Evolutionary conservation across 192 early-diverging fungal species (phyloP), one percentile per base, ranked within the genome.

Genomic region (Helicostylum pulchrum): DNA sequence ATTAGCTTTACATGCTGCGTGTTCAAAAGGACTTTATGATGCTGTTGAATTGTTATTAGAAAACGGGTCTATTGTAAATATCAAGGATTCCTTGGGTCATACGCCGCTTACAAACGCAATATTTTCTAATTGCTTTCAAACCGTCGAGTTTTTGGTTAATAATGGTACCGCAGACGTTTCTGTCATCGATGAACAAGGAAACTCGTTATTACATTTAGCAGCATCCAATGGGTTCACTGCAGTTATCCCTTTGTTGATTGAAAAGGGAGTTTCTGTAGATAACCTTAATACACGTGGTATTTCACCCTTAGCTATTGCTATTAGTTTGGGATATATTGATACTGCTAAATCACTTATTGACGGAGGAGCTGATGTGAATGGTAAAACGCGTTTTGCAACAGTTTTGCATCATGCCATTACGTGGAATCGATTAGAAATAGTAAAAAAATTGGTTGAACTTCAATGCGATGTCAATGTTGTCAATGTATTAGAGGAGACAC

Each of bases 341-440:
- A 19, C 49, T 4, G 62, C 61, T 31, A 46, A 50, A 21, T 36
- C 36, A 7, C 44, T 76, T 14, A 30, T 76, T 1, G 50, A 26
- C 1, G n/a, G 39, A 17, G 74, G 74, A 4, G 69, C 74, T 6
- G 57, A 76, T 52, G 49, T 71, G 3, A 62, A 76, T 34, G 53
- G 47, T 19, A 43, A 48, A 44, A 32, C 58, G 11, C 36, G 59
- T 14, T 71, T 56, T 46, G 45, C 43, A 5, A 65, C 74, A 0
- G 50, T 76, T 12, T 39, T 76, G 4, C 74, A 76, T 54, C 57
- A 68, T 61, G 74, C 74, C 2, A 59, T 76, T 1, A 59, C 48
- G 11, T 76, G 74, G 74, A 76, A 76, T 59, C n/a, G 74, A 30
- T 42, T 71, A n/a, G 69, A 67, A 39, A 69, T 63, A 20, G 60